phyloP scores from a whole-genome alignment of 2,329 filamentous ascomycete genomes.

The Fusarium nisikadoi region DNA sequence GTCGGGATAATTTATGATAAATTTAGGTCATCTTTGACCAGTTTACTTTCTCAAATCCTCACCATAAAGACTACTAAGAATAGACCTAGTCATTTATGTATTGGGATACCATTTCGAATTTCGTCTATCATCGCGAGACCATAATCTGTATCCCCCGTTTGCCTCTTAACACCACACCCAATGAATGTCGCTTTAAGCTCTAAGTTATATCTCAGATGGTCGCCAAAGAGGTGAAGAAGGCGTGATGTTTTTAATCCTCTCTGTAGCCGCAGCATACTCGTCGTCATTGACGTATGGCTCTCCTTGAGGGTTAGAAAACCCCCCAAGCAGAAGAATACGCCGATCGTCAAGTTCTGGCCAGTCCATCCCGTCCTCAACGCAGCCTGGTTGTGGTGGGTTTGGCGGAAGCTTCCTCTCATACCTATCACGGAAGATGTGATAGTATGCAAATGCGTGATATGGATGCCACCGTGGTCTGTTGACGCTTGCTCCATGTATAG shows the following conservation, averaged over 20 bases:
- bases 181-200: too few relatives aligned
- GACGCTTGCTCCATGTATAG: not conserved
- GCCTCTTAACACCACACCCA: too few relatives aligned
- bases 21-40: not conserved
- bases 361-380: not conserved
- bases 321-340: not conserved
- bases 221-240: not conserved
- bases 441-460: constrained; percentile 9
- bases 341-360: constrained; percentile 13
- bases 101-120: fast-evolving
- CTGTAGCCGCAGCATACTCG: not conserved
- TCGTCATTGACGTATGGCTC: not conserved
- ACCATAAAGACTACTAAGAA: fast-evolving
- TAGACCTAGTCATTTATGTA: not conserved
- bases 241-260: constrained; percentile 4
- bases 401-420: not conserved
- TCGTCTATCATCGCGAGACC: not conserved
- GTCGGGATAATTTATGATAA: not conserved
- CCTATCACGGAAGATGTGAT: constrained; percentile 31
- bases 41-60: too few relatives aligned
- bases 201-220: not conserved
- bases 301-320: not conserved
- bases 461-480: constrained; percentile 28
- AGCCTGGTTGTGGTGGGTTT: not conserved
- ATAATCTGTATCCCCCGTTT: too few relatives aligned